phyloP scores from a whole-genome alignment of 2,329 filamentous ascomycete species.

The Ophidiomyces ophidiicola region DNA sequence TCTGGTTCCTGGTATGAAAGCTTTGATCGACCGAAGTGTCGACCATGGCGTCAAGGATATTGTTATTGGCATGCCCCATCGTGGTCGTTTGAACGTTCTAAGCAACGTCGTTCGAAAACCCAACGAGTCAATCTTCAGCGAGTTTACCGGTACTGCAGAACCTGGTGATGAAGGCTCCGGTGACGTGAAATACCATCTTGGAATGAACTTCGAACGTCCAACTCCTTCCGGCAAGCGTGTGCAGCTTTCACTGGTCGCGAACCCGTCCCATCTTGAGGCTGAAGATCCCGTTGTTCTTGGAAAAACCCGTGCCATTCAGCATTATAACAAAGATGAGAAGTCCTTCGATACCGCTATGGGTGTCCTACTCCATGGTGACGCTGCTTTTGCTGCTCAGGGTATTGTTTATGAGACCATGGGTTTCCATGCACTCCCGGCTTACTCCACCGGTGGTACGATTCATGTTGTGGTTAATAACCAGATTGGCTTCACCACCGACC shows the following conservation, averaged over 20 bases:
- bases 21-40: slow-evolving; percentile 92
- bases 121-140: slow-evolving; percentile 98
- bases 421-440: slow-evolving; percentile 88
- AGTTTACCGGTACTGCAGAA: slow-evolving; percentile 80
- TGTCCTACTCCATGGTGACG: slow-evolving; percentile 91
- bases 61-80: slow-evolving; percentile 98
- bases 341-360: slow-evolving; percentile 84
- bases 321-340: slow-evolving; percentile 96
- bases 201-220: slow-evolving; percentile 99
- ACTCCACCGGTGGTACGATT: slow-evolving; percentile 93
- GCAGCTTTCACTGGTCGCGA: slow-evolving; percentile 96
- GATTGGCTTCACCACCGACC: slow-evolving; percentile 98
- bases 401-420: slow-evolving; percentile 97
- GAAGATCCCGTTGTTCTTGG: slow-evolving; percentile 96
- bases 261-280: slow-evolving; percentile 94
- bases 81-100: slow-evolving; percentile 93
- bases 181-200: slow-evolving; percentile 98
- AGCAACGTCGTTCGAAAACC: slow-evolving; percentile 98
- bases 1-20: slow-evolving; percentile 97
- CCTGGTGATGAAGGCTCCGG: slow-evolving; percentile 92
- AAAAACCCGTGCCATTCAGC: slow-evolving; percentile 94
- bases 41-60: slow-evolving; percentile 99
- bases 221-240: slow-evolving; percentile 97
- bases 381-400: slow-evolving; percentile 91
- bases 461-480: slow-evolving; percentile 99